Evolutionary conservation across 352 stramenopile genomes (phyloP).

Genomic region (Stramenopiles sp.): DNA sequence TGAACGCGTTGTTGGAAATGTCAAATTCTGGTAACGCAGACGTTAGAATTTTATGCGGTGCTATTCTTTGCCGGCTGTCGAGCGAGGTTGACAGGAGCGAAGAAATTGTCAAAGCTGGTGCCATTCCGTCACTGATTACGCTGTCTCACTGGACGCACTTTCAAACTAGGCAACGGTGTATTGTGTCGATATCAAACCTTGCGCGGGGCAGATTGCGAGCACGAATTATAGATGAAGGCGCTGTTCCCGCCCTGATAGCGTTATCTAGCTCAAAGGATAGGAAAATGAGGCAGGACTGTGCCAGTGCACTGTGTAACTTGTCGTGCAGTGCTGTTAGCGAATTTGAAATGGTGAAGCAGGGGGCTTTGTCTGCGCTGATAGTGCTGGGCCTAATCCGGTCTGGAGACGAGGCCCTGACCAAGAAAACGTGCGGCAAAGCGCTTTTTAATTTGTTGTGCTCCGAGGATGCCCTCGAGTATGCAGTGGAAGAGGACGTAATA

Average conservation of each 20-base stretch:
- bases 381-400: not conserved
- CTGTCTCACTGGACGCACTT: not conserved
- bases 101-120: not conserved
- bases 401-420: not conserved
- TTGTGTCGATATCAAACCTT: not conserved
- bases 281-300: not conserved
- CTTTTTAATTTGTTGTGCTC: not conserved
- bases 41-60: not conserved
- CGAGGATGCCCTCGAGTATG: not conserved
- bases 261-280: slow-evolving; percentile 1
- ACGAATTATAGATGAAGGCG: not conserved
- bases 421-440: not conserved
- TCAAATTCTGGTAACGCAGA: not conserved
- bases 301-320: not conserved
- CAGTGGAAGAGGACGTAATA: not conserved
- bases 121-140: not conserved
- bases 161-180: not conserved
- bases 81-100: not conserved
- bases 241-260: not conserved
- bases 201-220: not conserved
- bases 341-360: not conserved
- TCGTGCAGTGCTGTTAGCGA: not conserved
- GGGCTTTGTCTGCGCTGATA: not conserved
- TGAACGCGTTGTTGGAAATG: not conserved
- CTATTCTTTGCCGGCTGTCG: not conserved